Evolutionary conservation across 306 rosid species (phyloP).

Genomic region (Carpinus viminea): DNA sequence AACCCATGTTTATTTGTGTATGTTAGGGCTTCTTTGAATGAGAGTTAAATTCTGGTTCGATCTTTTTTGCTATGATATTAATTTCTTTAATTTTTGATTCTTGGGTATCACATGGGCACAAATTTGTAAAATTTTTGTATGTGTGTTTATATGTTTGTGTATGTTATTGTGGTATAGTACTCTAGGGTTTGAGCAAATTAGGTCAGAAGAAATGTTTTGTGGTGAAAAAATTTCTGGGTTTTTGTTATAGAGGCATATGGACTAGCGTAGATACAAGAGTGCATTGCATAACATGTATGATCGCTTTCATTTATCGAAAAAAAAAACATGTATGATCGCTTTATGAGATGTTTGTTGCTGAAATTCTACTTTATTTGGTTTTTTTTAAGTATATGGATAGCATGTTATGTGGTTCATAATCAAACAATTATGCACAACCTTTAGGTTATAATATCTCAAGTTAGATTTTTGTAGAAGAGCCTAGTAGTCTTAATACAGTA

Average conservation of each 20-base stretch:
- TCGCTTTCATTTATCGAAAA: too few relatives aligned
- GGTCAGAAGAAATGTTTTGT: background rate
- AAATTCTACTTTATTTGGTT: background rate
- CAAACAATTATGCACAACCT: background rate
- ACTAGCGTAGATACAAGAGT: background rate
- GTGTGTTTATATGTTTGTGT: background rate
- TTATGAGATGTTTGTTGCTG: background rate
- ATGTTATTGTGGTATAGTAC: background rate
- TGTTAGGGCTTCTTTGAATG: background rate
- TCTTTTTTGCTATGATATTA: background rate
- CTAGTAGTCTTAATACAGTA: background rate
- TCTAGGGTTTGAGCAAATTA: background rate
- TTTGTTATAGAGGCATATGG: background rate
- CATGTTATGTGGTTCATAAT: background rate
- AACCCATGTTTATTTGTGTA: background rate
- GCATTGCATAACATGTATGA: background rate
- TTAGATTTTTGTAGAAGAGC: background rate
- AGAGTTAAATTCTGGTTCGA: background rate
- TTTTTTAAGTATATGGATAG: background rate
- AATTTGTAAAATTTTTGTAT: background rate
- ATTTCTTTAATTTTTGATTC: slow-evolving; percentile 2
- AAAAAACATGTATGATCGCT: too few relatives aligned
- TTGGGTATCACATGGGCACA: background rate
- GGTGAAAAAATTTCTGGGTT: background rate
- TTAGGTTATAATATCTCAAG: too few relatives aligned